Evolutionary conservation across 345 rosid genomes (phyloP), one percentile per base, ranked within the genome.

Genomic region (Arabidopsis arenosa): DNA sequence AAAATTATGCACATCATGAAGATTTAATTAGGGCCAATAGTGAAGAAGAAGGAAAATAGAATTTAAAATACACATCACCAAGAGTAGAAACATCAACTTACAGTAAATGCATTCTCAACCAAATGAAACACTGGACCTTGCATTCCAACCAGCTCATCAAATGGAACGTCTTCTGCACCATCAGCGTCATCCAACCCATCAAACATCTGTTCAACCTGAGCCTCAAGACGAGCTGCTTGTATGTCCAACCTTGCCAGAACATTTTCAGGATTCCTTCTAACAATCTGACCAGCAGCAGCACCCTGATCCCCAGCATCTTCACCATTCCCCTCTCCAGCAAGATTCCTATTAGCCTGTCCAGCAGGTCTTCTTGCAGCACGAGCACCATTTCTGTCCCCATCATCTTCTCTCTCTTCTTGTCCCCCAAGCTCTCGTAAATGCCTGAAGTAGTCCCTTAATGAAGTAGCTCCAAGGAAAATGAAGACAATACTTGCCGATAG

Each of bases 141-240:
- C 98, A 96, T 96, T 78, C 98, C 98, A 63, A 93, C 99, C 68
- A 96, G 92, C 84, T 96, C 99, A 55, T 96, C 99, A 75, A 96
- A 96, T 49, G 99, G 99, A 21, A 96, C 99, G 71, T 96, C 99
- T 85, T 96, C 99, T 7, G 99, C 99, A 76, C 97, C 99, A 84
- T 95, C 99, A 83, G 93, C 98, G 70, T 92, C 99, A 35, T 95
- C 99, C 81, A 95, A 78, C 45, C 96, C 99, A 86, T 95, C 99
- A 84, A 95, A 92, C 90, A 95, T 95, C 81, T 92, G 99, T 74
- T 95, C 99, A 68, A 95, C 97, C 76, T 91, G 99, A 77, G 97
- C 98, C 81, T 95, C 99, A 17, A 95, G 89, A 78, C 98, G 97
- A 76, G 97, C 99, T 57, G 98, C 99, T 86, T 89, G 99, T 85